Conservation (phyloP, 2,329 filamentous ascomycete genomes). For the Curvularia sp. region DNA sequence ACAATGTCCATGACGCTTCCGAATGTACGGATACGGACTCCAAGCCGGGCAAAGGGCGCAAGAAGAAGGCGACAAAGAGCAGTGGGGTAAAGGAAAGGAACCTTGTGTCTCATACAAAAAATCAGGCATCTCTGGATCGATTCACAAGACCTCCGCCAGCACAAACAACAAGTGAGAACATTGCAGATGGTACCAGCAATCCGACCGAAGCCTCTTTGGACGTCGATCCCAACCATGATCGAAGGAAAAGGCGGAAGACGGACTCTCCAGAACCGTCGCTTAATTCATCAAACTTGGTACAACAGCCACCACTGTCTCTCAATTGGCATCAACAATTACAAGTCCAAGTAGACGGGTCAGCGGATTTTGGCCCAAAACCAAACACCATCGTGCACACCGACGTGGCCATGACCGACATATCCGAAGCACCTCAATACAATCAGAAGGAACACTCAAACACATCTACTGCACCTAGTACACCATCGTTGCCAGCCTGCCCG, state of each 20-base stretch:
- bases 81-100: constrained; percentile 25
- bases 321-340: constrained; percentile 43
- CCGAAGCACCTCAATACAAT: not conserved
- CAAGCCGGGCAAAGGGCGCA: constrained; percentile 24
- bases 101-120: constrained; percentile 16
- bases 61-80: constrained; percentile 36
- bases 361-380: not conserved
- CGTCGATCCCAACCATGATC: constrained; percentile 39
- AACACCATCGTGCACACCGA: not conserved
- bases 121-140: constrained; percentile 37
- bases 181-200: not conserved
- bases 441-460: constrained; percentile 2
- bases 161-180: not conserved
- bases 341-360: constrained; percentile 25
- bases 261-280: constrained; percentile 30
- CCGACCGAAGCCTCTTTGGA: constrained; percentile 28
- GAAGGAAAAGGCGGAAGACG: constrained; percentile 51
- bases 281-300: not conserved
- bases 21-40: constrained; percentile 25
- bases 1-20: constrained; percentile 28
- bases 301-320: constrained; percentile 6
- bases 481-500: not conserved
- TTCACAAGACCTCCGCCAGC: constrained; percentile 31
- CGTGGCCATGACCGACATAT: constrained; percentile 7
- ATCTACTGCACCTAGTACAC: constrained; percentile 1